These are phyloP conservation scores for Udeniomyces megalosporus DNA, from an alignment of 768 basidiomycete species.

Conservation along the genomic window DNA sequence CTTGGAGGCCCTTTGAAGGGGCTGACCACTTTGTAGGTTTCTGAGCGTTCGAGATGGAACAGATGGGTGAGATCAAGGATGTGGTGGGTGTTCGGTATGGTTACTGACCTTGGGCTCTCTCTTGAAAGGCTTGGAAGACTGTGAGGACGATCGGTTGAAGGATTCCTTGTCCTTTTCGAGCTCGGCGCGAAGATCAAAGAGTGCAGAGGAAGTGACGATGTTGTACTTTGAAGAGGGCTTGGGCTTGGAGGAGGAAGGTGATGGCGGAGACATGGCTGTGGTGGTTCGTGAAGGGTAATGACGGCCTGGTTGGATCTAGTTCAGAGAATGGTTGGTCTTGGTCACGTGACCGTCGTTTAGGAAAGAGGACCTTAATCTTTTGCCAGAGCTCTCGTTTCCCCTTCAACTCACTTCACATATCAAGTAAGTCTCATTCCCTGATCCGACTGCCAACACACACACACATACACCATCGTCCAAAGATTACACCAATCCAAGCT, in stretches of 20 bases:
- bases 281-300: too few relatives aligned
- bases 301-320: too few relatives aligned
- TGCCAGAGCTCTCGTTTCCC: too few relatives aligned
- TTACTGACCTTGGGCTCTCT: neutral
- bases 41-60: slow-evolving; percentile 29
- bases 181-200: slow-evolving; percentile 62
- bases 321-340: too few relatives aligned
- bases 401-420: too few relatives aligned
- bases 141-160: slow-evolving; percentile 35
- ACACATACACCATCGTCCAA: too few relatives aligned
- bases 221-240: slow-evolving; percentile 9
- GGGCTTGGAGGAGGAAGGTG: neutral
- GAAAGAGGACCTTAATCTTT: too few relatives aligned
- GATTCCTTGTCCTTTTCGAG: slow-evolving; percentile 43
- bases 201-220: slow-evolving; percentile 33
- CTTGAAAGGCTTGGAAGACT: neutral
- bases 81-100: neutral
- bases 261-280: neutral
- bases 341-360: too few relatives aligned
- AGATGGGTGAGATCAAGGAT: neutral
- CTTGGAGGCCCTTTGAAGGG: slow-evolving; percentile 55
- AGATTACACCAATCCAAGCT: too few relatives aligned
- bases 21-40: slow-evolving; percentile 63
- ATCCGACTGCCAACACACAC: too few relatives aligned
- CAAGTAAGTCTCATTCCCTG: too few relatives aligned